Evolutionary conservation across 2,329 filamentous ascomycete genomes (phyloP).

Genomic region (Phyllachora maydis): DNA sequence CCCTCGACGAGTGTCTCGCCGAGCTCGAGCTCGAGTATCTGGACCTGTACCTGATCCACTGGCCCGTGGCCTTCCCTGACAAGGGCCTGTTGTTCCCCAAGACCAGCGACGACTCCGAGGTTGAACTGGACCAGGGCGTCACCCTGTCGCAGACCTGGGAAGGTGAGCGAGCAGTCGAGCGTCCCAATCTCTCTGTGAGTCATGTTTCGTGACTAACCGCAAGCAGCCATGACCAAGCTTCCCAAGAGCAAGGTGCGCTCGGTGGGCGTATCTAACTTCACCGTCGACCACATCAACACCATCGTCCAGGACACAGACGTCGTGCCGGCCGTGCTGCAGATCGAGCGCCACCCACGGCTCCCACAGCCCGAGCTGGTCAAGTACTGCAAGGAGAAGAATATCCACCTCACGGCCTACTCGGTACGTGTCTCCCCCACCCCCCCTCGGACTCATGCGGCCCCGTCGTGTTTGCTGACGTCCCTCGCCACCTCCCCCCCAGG

Average conservation of each 20-base stretch:
- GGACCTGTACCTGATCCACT: conserved; percentile 78
- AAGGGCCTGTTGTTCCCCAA: too few species aligned
- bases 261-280: conserved; percentile 75
- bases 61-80: conserved; percentile 73
- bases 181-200: too few species aligned
- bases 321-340: conserved; percentile 58
- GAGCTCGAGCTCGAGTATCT: conserved; percentile 82
- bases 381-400: conserved; percentile 47
- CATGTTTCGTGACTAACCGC: too few species aligned
- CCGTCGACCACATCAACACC: conserved; percentile 57
- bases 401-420: conserved; percentile 65
- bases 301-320: conserved; percentile 59
- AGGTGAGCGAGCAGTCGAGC: too few species aligned
- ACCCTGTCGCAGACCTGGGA: conserved; percentile 68
- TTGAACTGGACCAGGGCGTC: too few species aligned
- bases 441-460: too few species aligned
- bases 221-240: too few species aligned
- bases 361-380: conserved; percentile 52
- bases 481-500: too few species aligned
- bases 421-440: conserved; percentile 67
- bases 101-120: too few species aligned
- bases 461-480: too few species aligned
- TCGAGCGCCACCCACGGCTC: conserved; percentile 82
- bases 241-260: conserved; percentile 45
- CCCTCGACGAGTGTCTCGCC: conserved; percentile 54